These are phyloP conservation scores for Aspergillus ruber DNA, from an alignment of 2,329 filamentous ascomycete species.

Conservation along the genomic window DNA sequence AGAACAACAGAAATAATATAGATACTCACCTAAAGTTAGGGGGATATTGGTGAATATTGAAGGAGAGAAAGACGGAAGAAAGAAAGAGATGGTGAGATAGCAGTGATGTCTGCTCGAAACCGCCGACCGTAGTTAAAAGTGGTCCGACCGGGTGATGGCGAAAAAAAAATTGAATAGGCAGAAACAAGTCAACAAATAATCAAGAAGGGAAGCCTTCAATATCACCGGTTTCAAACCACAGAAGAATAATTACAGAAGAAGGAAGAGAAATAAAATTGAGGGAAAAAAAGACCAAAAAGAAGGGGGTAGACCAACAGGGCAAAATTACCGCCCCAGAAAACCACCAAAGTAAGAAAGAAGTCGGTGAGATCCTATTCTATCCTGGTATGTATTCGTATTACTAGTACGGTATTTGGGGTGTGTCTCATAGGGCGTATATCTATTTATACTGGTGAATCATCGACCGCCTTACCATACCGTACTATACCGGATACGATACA, in stretches of 20 bases:
- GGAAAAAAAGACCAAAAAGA: slow-evolving; percentile 5
- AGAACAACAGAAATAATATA: no score
- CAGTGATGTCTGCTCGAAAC: slow-evolving; percentile 16
- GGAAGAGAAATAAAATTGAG: slow-evolving; percentile 5
- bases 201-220: slow-evolving; percentile 9
- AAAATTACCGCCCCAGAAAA: neutral
- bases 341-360: neutral
- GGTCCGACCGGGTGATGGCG: neutral
- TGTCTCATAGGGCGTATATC: no score
- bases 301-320: slow-evolving; percentile 1
- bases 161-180: neutral
- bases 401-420: no score
- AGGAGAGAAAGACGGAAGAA: slow-evolving; percentile 3
- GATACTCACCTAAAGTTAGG: no score
- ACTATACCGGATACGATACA: no score
- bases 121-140: neutral
- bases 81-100: slow-evolving; percentile 11
- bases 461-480: no score
- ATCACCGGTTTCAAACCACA: slow-evolving; percentile 4
- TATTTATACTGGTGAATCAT: no score
- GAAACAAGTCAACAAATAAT: slow-evolving; percentile 10
- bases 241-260: slow-evolving; percentile 7
- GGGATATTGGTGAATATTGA: neutral
- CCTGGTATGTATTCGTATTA: neutral
- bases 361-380: neutral